Evolutionary conservation across 1,284 basidiomycete species (phyloP).

Genomic region (Ceratobasidium sp.): DNA sequence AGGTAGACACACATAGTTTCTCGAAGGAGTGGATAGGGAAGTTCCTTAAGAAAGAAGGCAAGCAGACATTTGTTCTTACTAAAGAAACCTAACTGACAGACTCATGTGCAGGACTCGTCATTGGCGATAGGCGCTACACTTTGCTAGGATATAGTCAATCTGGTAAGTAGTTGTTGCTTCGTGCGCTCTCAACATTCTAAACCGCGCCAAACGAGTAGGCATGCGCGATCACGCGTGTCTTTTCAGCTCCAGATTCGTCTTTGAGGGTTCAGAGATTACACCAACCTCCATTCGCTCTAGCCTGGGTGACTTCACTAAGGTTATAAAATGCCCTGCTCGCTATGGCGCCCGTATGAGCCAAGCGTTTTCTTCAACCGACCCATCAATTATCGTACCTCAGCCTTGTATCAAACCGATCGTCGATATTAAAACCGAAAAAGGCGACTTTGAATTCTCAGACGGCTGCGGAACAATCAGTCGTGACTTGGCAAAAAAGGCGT

Average conservation of each 20-base stretch:
- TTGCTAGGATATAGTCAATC: constrained; percentile 42
- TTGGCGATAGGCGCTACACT: constrained; percentile 32
- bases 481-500: constrained; percentile 45
- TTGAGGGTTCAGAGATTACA: background rate
- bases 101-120: constrained; percentile 17
- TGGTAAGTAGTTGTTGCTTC: constrained; percentile 21
- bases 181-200: too few relatives aligned
- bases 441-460: constrained; percentile 43
- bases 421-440: background rate
- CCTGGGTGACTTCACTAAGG: background rate
- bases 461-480: constrained; percentile 47
- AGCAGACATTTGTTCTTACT: background rate
- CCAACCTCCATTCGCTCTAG: background rate
- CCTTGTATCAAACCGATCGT: background rate
- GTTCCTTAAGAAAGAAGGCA: constrained; percentile 31
- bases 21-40: constrained; percentile 27
- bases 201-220: background rate
- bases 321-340: background rate
- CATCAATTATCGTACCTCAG: background rate
- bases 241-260: constrained; percentile 18
- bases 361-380: constrained; percentile 30
- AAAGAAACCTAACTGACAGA: background rate
- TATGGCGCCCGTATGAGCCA: constrained; percentile 45
- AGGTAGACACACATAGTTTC: constrained; percentile 44
- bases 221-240: constrained; percentile 25